Evolutionary conservation across 108 stramenopile species (phyloP), one percentile per base, ranked within the genome.

Genomic region (Poteriospumella lacustris): DNA sequence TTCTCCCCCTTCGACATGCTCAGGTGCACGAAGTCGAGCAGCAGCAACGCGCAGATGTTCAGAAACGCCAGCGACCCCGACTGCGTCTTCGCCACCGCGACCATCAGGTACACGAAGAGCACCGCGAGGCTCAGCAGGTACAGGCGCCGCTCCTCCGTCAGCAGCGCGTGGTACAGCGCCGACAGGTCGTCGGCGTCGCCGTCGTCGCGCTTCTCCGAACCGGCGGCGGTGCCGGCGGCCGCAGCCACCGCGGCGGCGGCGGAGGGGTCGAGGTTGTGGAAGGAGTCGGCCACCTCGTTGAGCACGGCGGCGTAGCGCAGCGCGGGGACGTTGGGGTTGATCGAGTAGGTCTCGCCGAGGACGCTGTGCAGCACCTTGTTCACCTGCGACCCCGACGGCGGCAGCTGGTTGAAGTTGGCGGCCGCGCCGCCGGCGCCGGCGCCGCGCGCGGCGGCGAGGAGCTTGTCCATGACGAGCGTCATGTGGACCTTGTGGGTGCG

Each of bases 261-360:
- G 31, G 41, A 33, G 3, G 3, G 31, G 9, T 34, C 60, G 36
- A 24, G 36, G 9, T 64, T 64, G n/a, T n/a, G n/a, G 29, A 33
- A 64, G 9, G 15, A 31, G 3, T 26, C 33, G 15, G 52, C 15
- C 19, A 56, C 15, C 26, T 73, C 70, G 5, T 15, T 38, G 31
- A 73, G 31, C 5, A 42, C 47, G 42, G 70, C 31, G 26, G 44
- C 70, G 42, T 42, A 73, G 26, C 31, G 43, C 3, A 73, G 31
- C 5, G 31, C 44, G 9, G 70, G 70, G 40, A 73, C 5, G 9
- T 42, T 42, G 28, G 70, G 70, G 42, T 73, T 73, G 33, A 73
- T 15, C 43, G 70, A 12, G 31, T 73, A 73, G 9, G 5, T 33
- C 28, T 73, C 40, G 26, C 70, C 70, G 3, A 73, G 47, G 31